A percentile compares a stretch with the other conserved stretches of the same genome.
phyloP scores from a whole-genome alignment of 2,329 filamentous ascomycete genomes.

The Botrytis sinoallii region DNA sequence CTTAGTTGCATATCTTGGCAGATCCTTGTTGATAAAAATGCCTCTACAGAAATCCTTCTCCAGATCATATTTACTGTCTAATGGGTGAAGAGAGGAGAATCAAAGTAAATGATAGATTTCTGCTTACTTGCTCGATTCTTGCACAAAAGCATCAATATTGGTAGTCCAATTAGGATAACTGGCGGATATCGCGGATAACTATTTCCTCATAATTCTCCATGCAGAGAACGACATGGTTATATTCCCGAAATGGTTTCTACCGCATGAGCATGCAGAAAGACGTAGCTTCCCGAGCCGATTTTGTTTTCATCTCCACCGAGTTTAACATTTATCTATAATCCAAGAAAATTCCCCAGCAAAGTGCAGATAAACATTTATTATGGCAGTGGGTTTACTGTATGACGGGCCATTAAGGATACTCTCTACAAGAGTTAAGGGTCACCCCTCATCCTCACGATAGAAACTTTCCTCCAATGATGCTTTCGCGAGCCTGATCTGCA shows the following conservation, averaged over 20 bases:
- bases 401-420: neutral
- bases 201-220: constrained; percentile 1
- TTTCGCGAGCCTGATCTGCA: constrained; percentile 5
- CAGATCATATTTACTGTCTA: neutral
- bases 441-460: constrained; percentile 9
- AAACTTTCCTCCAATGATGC: neutral
- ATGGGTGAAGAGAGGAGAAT: neutral
- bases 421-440: neutral
- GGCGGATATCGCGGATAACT: constrained; percentile 14
- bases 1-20: constrained; percentile 6
- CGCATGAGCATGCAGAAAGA: constrained; percentile 12
- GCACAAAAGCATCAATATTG: neutral
- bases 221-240: constrained; percentile 18
- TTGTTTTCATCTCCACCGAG: constrained; percentile 11
- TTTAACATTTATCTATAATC: constrained; percentile 3
- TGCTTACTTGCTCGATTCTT: neutral
- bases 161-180: constrained; percentile 4
- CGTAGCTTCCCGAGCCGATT: constrained; percentile 12
- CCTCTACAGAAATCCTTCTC: neutral
- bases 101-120: neutral
- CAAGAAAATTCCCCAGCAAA: neutral
- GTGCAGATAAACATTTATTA: neutral
- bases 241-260: constrained; percentile 17
- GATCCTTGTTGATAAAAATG: neutral
- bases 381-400: neutral